Percentiles rank a stretch among this genome's conserved stretches.
These are phyloP conservation scores for Dioszegia hungarica DNA, from an alignment of 768 basidiomycete genomes.

Conservation along the genomic window DNA sequence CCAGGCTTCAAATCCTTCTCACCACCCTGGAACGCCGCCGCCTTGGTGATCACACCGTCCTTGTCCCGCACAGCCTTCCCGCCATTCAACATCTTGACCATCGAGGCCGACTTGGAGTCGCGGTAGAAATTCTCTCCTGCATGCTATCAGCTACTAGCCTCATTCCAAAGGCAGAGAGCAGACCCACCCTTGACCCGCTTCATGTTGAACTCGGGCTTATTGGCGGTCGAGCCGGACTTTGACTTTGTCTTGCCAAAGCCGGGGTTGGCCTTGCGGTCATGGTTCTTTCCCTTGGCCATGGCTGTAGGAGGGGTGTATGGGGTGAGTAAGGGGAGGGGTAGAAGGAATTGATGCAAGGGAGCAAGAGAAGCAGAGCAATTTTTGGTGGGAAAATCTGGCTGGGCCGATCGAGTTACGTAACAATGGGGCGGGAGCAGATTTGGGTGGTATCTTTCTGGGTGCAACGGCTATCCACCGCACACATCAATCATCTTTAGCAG, in stretches of 20 bases:
- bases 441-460: no score
- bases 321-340: background rate
- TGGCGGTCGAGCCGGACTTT: conserved; percentile 20
- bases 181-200: conserved; percentile 49
- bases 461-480: no score
- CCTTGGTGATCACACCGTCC: conserved; percentile 86
- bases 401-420: background rate
- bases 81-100: conserved; percentile 87
- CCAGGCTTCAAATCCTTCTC: conserved; percentile 86
- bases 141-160: background rate
- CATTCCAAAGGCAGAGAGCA: background rate
- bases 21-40: conserved; percentile 93
- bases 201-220: conserved; percentile 41
- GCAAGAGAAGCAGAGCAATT: no score
- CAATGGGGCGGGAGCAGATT: background rate
- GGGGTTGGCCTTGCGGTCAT: conserved; percentile 39
- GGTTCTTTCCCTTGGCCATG: conserved; percentile 50
- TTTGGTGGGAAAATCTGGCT: background rate
- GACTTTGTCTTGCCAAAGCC: conserved; percentile 44
- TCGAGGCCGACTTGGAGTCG: conserved; percentile 78
- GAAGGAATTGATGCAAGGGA: background rate
- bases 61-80: conserved; percentile 86
- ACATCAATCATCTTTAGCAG: no score
- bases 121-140: conserved; percentile 95
- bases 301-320: background rate